Conservation (phyloP, 2,329 filamentous ascomycete genomes). For the Shiraia sp. region DNA sequence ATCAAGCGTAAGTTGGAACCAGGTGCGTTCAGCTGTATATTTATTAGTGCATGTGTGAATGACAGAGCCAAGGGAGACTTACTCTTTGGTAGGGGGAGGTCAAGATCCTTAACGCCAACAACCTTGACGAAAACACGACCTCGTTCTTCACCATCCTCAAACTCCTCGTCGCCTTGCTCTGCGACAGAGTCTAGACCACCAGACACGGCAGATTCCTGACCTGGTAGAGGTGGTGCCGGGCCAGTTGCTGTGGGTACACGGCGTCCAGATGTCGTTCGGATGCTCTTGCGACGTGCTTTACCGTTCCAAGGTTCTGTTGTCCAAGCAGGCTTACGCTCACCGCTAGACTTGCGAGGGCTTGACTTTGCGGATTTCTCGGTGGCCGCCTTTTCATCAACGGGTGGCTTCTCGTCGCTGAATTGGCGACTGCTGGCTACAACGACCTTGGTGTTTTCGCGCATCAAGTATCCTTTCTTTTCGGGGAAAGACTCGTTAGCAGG, state of each 20-base stretch:
- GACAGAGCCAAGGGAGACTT: no score
- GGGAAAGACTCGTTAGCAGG: slow-evolving; percentile 53
- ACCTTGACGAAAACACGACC: slow-evolving; percentile 97
- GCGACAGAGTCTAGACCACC: slow-evolving; percentile 64
- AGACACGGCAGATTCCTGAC: slow-evolving; percentile 79
- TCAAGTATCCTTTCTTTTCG: slow-evolving; percentile 93
- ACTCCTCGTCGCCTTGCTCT: slow-evolving; percentile 69
- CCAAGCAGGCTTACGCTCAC: slow-evolving; percentile 74
- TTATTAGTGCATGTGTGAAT: no score
- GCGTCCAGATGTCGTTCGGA: slow-evolving; percentile 60
- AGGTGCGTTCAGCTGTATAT: slow-evolving; percentile 75
- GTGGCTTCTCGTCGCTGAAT: slow-evolving; percentile 64
- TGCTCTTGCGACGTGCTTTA: slow-evolving; percentile 69
- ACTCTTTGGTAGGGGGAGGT: slow-evolving; percentile 89
- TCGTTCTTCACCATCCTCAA: slow-evolving; percentile 81
- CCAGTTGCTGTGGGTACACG: slow-evolving; percentile 63
- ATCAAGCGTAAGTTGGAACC: slow-evolving; percentile 96
- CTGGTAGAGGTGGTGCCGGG: slow-evolving; percentile 79
- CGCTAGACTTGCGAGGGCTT: slow-evolving; percentile 77
- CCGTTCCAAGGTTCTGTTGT: slow-evolving; percentile 97
- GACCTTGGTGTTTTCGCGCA: slow-evolving; percentile 98
- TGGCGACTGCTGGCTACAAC: slow-evolving; percentile 80
- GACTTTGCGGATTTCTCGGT: slow-evolving; percentile 58
- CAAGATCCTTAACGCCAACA: slow-evolving; percentile 94
- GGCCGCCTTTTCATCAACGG: slow-evolving; percentile 48